These are phyloP conservation scores for Periconia macrospinosa DNA, from an alignment of 2,329 filamentous ascomycete species.

Conservation along the genomic window DNA sequence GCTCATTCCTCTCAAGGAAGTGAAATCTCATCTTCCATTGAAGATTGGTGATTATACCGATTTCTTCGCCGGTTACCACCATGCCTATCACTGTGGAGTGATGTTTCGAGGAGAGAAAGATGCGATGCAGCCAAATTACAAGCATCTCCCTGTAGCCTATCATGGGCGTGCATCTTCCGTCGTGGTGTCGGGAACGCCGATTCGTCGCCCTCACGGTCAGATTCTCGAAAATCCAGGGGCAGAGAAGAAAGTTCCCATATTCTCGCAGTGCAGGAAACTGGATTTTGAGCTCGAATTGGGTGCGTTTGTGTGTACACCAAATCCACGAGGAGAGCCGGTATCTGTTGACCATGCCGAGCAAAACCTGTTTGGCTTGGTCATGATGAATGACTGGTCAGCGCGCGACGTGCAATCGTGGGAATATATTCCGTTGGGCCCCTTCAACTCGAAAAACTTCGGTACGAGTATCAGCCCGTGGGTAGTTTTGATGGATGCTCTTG, in stretches of 20 bases:
- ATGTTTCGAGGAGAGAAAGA: slow-evolving; percentile 74
- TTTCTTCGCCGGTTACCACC: slow-evolving; percentile 80
- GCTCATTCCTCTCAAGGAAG: slow-evolving; percentile 61
- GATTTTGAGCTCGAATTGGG: slow-evolving; percentile 83
- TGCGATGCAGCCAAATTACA: slow-evolving; percentile 80
- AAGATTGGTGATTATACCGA: slow-evolving; percentile 82
- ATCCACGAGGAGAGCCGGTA: slow-evolving; percentile 66
- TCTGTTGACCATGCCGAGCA: slow-evolving; percentile 66
- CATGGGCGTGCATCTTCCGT: slow-evolving; percentile 77
- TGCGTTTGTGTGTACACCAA: slow-evolving; percentile 69
- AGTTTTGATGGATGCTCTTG: slow-evolving; percentile 73
- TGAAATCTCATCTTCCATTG: slow-evolving; percentile 73
- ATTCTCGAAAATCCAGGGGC: slow-evolving; percentile 66
- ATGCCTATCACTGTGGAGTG: slow-evolving; percentile 72
- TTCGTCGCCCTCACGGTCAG: slow-evolving; percentile 75
- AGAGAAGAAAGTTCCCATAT: slow-evolving; percentile 63
- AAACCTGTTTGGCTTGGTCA: slow-evolving; percentile 75
- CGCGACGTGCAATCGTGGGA: slow-evolving; percentile 84
- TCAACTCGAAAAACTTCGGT: slow-evolving; percentile 82
- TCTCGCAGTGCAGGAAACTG: slow-evolving; percentile 66
- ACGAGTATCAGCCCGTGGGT: slow-evolving; percentile 80
- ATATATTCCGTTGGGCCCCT: slow-evolving; percentile 79
- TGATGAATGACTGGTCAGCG: slow-evolving; percentile 88
- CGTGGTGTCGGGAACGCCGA: slow-evolving; percentile 71
- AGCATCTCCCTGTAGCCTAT: slow-evolving; percentile 78